Evolutionary conservation across 2,329 filamentous ascomycete species (phyloP).

Genomic region (Madurella mycetomatis): DNA sequence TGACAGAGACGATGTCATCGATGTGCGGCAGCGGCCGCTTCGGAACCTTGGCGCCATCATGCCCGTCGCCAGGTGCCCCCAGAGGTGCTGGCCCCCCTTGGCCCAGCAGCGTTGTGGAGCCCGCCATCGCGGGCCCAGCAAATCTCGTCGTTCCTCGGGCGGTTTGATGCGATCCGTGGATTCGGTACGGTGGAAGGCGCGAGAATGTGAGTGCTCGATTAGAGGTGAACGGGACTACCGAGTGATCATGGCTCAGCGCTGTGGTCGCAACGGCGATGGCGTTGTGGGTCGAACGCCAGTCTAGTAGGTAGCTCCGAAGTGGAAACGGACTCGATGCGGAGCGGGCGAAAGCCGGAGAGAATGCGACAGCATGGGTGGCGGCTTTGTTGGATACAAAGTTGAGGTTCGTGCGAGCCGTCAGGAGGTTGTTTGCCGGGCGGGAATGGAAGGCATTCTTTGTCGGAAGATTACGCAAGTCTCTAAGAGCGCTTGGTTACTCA

Average conservation of each 20-base stretch:
- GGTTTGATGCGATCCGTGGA: background rate
- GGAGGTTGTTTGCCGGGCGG: background rate
- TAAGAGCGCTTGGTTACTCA: background rate
- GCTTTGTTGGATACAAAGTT: background rate
- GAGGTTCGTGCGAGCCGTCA: background rate
- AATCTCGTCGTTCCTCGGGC: background rate
- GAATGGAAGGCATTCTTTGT: slow-evolving; percentile 7
- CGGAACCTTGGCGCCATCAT: slow-evolving; percentile 19
- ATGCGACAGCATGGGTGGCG: background rate
- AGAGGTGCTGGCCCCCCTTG: slow-evolving; percentile 24
- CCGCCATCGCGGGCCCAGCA: slow-evolving; percentile 16
- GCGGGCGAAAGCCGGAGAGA: background rate
- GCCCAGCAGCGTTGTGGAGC: slow-evolving; percentile 25
- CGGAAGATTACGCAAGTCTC: background rate
- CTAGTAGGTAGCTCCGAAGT: background rate
- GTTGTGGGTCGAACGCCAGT: background rate
- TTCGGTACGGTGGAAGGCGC: too few relatives aligned
- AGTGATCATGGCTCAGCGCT: background rate
- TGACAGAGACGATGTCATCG: slow-evolving; percentile 47
- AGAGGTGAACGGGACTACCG: background rate
- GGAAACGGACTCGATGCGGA: background rate
- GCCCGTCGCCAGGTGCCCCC: slow-evolving; percentile 4
- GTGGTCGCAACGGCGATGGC: too few relatives aligned
- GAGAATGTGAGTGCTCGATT: too few relatives aligned
- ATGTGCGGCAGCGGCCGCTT: slow-evolving; percentile 47